Conservation (phyloP, 257 asterid genomes). For the Cruciata laevipes region DNA sequence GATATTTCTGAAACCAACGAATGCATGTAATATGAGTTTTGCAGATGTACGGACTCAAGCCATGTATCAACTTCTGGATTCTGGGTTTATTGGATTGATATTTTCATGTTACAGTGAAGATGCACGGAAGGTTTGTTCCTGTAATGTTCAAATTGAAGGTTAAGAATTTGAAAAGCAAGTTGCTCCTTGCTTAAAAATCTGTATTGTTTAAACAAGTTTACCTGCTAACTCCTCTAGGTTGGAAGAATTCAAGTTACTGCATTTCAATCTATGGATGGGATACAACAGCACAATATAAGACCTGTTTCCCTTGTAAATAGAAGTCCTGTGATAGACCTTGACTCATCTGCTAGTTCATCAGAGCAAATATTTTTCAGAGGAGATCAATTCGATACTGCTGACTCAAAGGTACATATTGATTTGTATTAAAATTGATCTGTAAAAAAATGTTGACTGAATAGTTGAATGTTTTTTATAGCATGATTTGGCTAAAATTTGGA, state of each 20-base stretch:
- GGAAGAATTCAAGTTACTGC: constrained; percentile 97
- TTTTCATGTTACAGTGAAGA: constrained; percentile 99
- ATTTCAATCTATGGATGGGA: constrained; percentile 95
- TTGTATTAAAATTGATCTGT: too few relatives aligned
- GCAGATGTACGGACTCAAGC: constrained; percentile 98
- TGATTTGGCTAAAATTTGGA: not conserved
- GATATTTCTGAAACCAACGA: not conserved
- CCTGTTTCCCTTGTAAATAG: constrained; percentile 54
- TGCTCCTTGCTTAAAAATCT: too few relatives aligned
- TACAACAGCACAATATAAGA: constrained; percentile 54
- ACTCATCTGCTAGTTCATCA: constrained; percentile 65
- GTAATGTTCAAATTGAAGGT: not conserved
- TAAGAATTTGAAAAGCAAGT: too few relatives aligned
- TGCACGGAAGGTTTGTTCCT: constrained; percentile 71
- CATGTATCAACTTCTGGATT: constrained; percentile 96
- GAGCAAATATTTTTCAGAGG: constrained; percentile 42
- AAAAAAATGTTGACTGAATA: not conserved
- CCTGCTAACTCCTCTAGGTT: constrained; percentile 43
- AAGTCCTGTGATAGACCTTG: constrained; percentile 54
- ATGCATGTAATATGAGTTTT: constrained; percentile 22
- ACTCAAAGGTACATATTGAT: constrained; percentile 55
- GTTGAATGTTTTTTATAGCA: not conserved
- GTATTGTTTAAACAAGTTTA: not conserved
- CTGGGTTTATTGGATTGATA: constrained; percentile 95
- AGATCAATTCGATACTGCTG: constrained; percentile 61